Conservation (phyloP, 495 filamentous ascomycete genomes). For the Aspergillus avenaceus region DNA sequence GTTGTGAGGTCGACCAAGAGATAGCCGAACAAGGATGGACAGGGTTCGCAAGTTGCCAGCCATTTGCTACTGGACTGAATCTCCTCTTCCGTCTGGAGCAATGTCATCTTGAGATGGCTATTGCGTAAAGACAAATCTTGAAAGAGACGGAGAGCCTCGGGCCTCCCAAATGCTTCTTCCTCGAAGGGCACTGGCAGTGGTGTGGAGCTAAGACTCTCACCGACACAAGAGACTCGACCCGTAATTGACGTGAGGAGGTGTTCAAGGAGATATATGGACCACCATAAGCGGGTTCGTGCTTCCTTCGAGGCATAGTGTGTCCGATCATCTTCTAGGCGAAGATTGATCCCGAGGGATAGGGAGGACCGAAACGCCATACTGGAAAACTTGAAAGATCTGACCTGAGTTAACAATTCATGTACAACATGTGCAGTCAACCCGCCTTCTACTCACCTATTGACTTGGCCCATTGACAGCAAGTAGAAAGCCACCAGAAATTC, state of each 20-base stretch:
- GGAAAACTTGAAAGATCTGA: constrained; percentile 56
- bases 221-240: constrained; percentile 55
- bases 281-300: constrained; percentile 58
- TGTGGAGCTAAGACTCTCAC: constrained; percentile 48
- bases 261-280: constrained; percentile 57
- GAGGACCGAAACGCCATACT: constrained; percentile 57
- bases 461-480: constrained; percentile 52
- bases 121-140: constrained; percentile 17
- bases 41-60: constrained; percentile 25
- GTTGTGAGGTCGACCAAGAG: constrained; percentile 40
- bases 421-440: neutral
- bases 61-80: constrained; percentile 12
- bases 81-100: constrained; percentile 25
- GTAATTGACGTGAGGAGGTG: constrained; percentile 55
- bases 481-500: constrained; percentile 53
- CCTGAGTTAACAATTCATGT: neutral
- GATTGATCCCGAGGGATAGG: constrained; percentile 55
- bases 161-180: constrained; percentile 39
- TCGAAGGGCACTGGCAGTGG: constrained; percentile 51
- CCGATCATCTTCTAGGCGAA: constrained; percentile 49
- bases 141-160: constrained; percentile 17
- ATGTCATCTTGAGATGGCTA: constrained; percentile 25
- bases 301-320: constrained; percentile 52
- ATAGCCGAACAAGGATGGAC: constrained; percentile 43
- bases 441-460: constrained; percentile 50